Evolutionary conservation across 192 early-diverging fungal species (phyloP).

Genomic region (Hyaloraphidium curvatum): DNA sequence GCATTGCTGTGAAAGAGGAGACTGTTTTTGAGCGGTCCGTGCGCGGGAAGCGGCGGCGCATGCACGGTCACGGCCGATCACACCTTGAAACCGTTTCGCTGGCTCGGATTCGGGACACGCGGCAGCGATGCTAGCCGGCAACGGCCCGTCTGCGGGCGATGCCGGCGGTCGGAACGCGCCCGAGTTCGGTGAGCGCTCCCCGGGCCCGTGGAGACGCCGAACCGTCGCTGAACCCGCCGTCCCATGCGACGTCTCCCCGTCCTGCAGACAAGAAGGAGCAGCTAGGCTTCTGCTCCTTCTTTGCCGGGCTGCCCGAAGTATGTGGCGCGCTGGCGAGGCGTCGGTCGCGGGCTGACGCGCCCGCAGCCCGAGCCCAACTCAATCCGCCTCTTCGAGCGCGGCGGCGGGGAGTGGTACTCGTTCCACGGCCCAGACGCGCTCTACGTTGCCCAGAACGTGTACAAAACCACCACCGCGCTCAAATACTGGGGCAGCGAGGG

Average conservation of each 20-base stretch:
- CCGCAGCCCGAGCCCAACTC: slow-evolving; percentile 9
- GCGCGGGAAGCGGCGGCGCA: too few relatives aligned
- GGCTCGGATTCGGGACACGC: neutral
- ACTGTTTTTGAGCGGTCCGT: too few relatives aligned
- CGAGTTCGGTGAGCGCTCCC: neutral
- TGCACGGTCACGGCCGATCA: too few relatives aligned
- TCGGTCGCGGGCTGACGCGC: neutral
- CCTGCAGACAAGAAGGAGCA: slow-evolving; percentile 16
- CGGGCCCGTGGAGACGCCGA: neutral
- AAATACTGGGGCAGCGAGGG: slow-evolving; percentile 61
- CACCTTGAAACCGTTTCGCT: too few relatives aligned
- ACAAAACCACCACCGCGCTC: slow-evolving; percentile 79
- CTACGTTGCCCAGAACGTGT: slow-evolving; percentile 67
- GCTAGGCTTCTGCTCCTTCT: slow-evolving; percentile 20
- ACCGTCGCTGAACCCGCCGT: neutral
- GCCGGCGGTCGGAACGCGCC: neutral
- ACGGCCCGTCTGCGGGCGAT: neutral
- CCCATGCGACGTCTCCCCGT: neutral
- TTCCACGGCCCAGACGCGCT: slow-evolving; percentile 76
- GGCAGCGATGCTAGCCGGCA: neutral
- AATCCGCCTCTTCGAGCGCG: slow-evolving; percentile 25
- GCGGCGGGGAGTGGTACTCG: slow-evolving; percentile 56
- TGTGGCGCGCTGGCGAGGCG: too few relatives aligned
- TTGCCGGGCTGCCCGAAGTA: slow-evolving; percentile 8
- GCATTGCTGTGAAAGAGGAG: too few relatives aligned